These are phyloP conservation scores for Ceratorhiza oryzae-sativae DNA, from an alignment of 1,284 basidiomycete species.

Conservation along the genomic window DNA sequence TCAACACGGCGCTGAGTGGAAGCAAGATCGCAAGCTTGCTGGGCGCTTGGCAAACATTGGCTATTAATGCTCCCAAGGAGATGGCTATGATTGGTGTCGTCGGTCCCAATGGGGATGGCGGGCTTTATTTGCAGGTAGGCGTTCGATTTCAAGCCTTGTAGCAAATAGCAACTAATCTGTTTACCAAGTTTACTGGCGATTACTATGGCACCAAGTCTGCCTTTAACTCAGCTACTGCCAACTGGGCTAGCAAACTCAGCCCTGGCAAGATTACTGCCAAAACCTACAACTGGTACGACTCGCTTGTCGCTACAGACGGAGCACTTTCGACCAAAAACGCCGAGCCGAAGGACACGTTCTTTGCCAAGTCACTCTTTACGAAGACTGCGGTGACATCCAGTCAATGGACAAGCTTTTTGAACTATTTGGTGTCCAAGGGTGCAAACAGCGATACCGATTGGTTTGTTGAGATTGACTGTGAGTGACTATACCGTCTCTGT, in stretches of 20 bases:
- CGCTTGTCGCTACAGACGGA: conserved; percentile 17
- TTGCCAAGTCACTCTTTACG: conserved; percentile 24
- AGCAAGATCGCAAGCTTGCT: conserved; percentile 17
- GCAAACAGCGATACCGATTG: conserved; percentile 22
- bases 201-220: conserved; percentile 29
- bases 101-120: conserved; percentile 18
- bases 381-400: conserved; percentile 21
- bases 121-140: conserved; percentile 16
- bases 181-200: background rate
- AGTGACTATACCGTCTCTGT: background rate
- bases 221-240: background rate
- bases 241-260: conserved; percentile 8
- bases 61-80: conserved; percentile 36
- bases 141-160: background rate
- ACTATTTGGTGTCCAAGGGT: conserved; percentile 33
- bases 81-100: conserved; percentile 32
- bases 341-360: conserved; percentile 9
- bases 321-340: background rate
- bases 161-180: background rate
- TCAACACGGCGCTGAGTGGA: background rate
- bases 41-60: conserved; percentile 33
- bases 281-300: conserved; percentile 35
- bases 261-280: conserved; percentile 14
- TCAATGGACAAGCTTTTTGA: conserved; percentile 38
- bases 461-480: conserved; percentile 41